These are phyloP conservation scores for Nidula microcarpa DNA, from an alignment of 768 basidiomycete species.

Conservation along the genomic window DNA sequence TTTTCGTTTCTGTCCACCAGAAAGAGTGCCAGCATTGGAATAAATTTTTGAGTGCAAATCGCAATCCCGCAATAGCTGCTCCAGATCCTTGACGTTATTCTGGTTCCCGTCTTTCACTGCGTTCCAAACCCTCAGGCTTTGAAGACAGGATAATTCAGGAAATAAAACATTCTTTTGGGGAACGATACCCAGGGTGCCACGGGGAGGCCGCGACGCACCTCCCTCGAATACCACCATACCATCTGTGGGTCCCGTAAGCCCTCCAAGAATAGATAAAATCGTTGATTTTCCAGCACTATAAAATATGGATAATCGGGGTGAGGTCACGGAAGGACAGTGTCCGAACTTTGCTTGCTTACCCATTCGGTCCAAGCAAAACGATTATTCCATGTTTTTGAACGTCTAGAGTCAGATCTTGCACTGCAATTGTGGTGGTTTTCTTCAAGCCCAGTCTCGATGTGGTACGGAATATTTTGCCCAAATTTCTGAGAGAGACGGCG, in stretches of 20 bases:
- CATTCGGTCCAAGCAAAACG: slow-evolving; percentile 72
- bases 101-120: slow-evolving; percentile 63
- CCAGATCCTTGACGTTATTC: slow-evolving; percentile 50
- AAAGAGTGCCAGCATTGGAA: slow-evolving; percentile 61
- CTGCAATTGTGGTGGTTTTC: slow-evolving; percentile 54
- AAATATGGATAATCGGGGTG: no score
- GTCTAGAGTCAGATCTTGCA: slow-evolving; percentile 62
- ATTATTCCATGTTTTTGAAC: slow-evolving; percentile 72
- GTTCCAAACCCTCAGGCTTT: slow-evolving; percentile 70
- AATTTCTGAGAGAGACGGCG: slow-evolving; percentile 60
- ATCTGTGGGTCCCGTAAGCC: slow-evolving; percentile 53
- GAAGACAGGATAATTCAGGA: slow-evolving; percentile 68
- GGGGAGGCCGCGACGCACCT: slow-evolving; percentile 48
- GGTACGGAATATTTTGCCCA: slow-evolving; percentile 55
- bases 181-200: slow-evolving; percentile 71
- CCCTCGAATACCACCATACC: slow-evolving; percentile 59
- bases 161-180: slow-evolving; percentile 85
- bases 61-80: slow-evolving; percentile 65
- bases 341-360: no score
- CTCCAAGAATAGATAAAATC: slow-evolving; percentile 60
- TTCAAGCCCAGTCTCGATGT: slow-evolving; percentile 43
- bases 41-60: slow-evolving; percentile 70
- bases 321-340: no score
- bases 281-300: slow-evolving; percentile 78
- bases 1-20: slow-evolving; percentile 82